These are phyloP conservation scores for Plenodomus lindquistii DNA, from an alignment of 2,329 filamentous ascomycete genomes.

Conservation along the genomic window DNA sequence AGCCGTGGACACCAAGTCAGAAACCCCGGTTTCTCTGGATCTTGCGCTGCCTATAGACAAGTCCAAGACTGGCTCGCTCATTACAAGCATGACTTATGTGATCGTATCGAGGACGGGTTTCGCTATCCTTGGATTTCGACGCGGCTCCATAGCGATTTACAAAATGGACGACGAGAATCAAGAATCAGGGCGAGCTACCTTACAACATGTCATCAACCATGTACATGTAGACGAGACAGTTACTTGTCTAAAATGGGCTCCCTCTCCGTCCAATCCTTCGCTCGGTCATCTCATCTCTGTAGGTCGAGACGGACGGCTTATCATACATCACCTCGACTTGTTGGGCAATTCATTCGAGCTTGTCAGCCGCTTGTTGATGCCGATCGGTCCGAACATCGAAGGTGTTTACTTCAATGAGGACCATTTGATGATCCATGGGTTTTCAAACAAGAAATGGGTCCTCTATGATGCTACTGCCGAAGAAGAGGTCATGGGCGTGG, in stretches of 20 bases:
- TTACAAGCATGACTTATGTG: conserved; percentile 55
- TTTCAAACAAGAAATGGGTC: conserved; percentile 77
- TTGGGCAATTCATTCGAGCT: conserved; percentile 42
- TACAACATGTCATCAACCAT: conserved; percentile 22
- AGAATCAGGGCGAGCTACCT: conserved; percentile 2
- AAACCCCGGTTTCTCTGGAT: conserved; percentile 3
- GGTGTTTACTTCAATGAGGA: conserved; percentile 64
- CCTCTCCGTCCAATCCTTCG: conserved; percentile 40
- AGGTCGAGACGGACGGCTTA: conserved; percentile 75
- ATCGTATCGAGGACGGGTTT: conserved; percentile 19
- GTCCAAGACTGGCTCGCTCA: conserved; percentile 51
- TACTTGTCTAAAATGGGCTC: conserved; percentile 60
- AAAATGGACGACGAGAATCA: conserved; percentile 15
- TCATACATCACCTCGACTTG: conserved; percentile 58
- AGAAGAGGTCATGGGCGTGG: conserved; percentile 69
- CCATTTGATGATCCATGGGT: conserved; percentile 74
- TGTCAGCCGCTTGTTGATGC: conserved; percentile 69
- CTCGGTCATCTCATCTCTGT: conserved; percentile 66
- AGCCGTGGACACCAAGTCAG: conserved; percentile 10
- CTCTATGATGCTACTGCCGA: conserved; percentile 77
- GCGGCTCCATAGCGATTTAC: conserved; percentile 59
- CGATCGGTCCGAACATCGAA: conserved; percentile 77
- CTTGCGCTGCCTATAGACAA: conserved; percentile 19
- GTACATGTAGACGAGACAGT: conserved; percentile 65
- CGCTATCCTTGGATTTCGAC: conserved; percentile 60